Conservation (phyloP, 768 basidiomycete species). For the Mycena galericulata region DNA sequence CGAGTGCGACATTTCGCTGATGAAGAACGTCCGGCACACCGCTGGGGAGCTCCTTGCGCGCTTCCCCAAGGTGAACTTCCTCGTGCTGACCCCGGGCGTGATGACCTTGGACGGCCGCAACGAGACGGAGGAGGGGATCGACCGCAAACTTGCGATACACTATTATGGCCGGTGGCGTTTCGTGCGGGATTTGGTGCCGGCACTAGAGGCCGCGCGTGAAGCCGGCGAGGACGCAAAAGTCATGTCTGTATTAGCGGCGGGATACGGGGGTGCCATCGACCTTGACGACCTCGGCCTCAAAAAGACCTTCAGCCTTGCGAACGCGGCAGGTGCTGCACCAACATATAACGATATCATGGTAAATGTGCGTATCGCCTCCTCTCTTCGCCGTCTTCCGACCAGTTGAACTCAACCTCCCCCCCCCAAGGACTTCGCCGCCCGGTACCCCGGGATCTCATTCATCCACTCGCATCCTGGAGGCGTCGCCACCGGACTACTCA, state of each 20-base stretch:
- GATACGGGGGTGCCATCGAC: conserved; percentile 50
- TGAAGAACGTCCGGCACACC: conserved; percentile 59
- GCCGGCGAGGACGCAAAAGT: conserved; percentile 63
- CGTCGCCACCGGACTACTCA: conserved; percentile 14
- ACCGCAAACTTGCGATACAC: conserved; percentile 56
- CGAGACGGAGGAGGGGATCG: conserved; percentile 61
- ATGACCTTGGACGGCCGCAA: conserved; percentile 51
- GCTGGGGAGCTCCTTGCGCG: conserved; percentile 43
- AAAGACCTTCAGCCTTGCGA: conserved; percentile 52
- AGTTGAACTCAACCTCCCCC: neutral
- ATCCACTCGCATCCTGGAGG: conserved; percentile 47
- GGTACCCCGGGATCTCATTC: conserved; percentile 48
- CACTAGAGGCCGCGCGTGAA: conserved; percentile 56
- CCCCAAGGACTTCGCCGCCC: conserved; percentile 48
- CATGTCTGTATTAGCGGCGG: conserved; percentile 55
- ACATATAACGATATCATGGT: conserved; percentile 68
- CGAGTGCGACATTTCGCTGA: conserved; percentile 61
- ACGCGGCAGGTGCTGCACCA: conserved; percentile 48
- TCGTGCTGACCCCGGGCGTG: conserved; percentile 60
- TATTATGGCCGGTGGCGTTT: conserved; percentile 68
- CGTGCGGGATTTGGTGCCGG: conserved; percentile 57
- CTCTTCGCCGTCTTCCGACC: neutral
- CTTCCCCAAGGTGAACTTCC: conserved; percentile 63
- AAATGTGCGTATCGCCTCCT: conserved; percentile 48
- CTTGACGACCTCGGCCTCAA: conserved; percentile 64